Conservation (phyloP, 1,284 basidiomycete genomes). For the Melampsora larici-populina region DNA sequence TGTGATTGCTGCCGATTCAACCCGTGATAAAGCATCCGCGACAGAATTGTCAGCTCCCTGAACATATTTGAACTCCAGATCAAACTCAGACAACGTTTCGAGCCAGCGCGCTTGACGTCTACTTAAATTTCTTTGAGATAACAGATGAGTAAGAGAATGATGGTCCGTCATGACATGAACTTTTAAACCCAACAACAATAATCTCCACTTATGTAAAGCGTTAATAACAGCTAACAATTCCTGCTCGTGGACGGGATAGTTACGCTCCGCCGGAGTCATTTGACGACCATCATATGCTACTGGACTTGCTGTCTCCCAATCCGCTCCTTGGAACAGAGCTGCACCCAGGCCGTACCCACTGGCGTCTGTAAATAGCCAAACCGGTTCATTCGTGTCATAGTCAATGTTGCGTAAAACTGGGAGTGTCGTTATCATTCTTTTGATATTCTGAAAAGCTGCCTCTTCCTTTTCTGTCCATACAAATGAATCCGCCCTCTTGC, state of each 20-base stretch:
- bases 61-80: not conserved
- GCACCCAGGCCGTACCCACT: no score
- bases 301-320: not conserved
- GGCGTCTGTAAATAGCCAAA: no score
- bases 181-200: constrained; percentile 46
- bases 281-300: not conserved
- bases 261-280: not conserved
- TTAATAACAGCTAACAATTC: constrained; percentile 42
- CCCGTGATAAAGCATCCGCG: constrained; percentile 52
- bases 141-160: constrained; percentile 55
- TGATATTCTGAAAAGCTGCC: not conserved
- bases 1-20: not conserved
- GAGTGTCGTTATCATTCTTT: no score
- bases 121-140: constrained; percentile 54
- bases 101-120: no score
- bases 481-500: not conserved
- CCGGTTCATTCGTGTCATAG: no score
- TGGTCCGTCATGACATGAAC: constrained; percentile 57
- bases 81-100: constrained; percentile 45
- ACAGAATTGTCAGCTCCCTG: not conserved
- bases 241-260: not conserved
- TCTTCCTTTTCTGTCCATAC: no score
- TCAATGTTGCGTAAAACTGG: no score
- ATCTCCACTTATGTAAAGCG: constrained; percentile 44
- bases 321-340: not conserved